Evolutionary conservation across 768 basidiomycete genomes (phyloP).

Genomic region (Lenzites betulinus): DNA sequence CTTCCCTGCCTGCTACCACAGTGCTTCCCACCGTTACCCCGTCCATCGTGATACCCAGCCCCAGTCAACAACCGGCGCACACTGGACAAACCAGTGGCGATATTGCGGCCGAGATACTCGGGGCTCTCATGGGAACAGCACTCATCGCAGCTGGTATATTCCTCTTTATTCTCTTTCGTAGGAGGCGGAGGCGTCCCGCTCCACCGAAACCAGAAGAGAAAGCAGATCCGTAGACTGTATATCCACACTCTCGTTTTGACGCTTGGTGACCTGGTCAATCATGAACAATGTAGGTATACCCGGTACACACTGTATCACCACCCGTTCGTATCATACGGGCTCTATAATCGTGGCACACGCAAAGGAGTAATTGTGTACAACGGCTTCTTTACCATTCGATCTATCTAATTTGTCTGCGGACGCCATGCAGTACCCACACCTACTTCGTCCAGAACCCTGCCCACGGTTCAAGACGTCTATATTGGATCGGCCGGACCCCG

Average conservation of each 20-base stretch:
- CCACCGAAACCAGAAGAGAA: slow-evolving; percentile 1
- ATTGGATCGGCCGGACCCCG: slow-evolving; percentile 38
- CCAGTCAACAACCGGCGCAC: neutral
- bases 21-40: slow-evolving; percentile 16
- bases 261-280: neutral
- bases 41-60: slow-evolving; percentile 14
- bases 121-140: slow-evolving; percentile 17
- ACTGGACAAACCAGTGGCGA: slow-evolving; percentile 18
- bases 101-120: slow-evolving; percentile 25
- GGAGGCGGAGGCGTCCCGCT: slow-evolving; percentile 15
- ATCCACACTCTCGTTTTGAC: neutral
- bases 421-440: neutral
- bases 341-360: slow-evolving; percentile 1
- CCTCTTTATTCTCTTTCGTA: neutral
- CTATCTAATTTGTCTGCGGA: neutral
- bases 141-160: slow-evolving; percentile 5
- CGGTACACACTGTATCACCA: neutral
- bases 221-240: neutral
- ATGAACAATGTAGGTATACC: neutral
- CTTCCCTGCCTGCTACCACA: slow-evolving; percentile 17
- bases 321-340: neutral
- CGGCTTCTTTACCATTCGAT: slow-evolving; percentile 1
- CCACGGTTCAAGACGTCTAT: slow-evolving; percentile 36
- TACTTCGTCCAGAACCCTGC: slow-evolving; percentile 35
- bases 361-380: slow-evolving; percentile 5